Percentiles rank a stretch among this genome's conserved stretches.
Evolutionary conservation across 371 early-diverging fungal species (phyloP).

Genomic region (Haplosporangium sp.): DNA sequence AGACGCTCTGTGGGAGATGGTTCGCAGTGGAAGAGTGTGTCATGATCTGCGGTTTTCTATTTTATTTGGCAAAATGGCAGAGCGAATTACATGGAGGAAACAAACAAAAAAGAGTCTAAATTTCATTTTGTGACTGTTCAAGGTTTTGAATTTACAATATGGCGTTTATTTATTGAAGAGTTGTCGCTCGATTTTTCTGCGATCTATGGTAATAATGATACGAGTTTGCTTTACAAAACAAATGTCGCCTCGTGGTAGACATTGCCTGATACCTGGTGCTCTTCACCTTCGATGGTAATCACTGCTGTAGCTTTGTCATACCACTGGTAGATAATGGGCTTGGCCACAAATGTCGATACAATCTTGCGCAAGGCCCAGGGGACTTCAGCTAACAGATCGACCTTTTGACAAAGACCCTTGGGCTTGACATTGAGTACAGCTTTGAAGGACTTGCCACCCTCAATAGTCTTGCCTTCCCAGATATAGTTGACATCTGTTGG

Average conservation of each 20-base stretch:
- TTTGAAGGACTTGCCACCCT: constrained; percentile 71
- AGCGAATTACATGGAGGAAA: background rate
- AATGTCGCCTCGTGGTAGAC: constrained; percentile 57
- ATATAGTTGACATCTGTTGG: constrained; percentile 78
- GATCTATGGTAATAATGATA: background rate
- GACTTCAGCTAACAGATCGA: constrained; percentile 90
- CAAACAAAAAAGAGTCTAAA: background rate
- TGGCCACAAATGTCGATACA: constrained; percentile 92
- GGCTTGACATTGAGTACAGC: constrained; percentile 72
- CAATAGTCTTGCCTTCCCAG: constrained; percentile 81
- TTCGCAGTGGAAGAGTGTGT: background rate
- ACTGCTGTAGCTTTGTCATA: constrained; percentile 73
- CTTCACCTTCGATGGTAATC: constrained; percentile 76
- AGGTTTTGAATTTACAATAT: background rate
- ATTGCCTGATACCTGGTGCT: constrained; percentile 56
- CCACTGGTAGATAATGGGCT: constrained; percentile 95
- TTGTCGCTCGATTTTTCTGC: background rate
- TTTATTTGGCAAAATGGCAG: background rate
- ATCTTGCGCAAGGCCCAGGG: constrained; percentile 90
- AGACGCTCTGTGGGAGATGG: constrained; percentile 21
- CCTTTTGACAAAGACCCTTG: constrained; percentile 75
- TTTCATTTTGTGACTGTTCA: no score
- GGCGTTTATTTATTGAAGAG: background rate
- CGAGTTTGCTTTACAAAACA: constrained; percentile 31
- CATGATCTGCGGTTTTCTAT: background rate